These are phyloP conservation scores for Microstegium vimineum DNA, from an alignment of 176 grass and related monocot species.

Conservation along the genomic window DNA sequence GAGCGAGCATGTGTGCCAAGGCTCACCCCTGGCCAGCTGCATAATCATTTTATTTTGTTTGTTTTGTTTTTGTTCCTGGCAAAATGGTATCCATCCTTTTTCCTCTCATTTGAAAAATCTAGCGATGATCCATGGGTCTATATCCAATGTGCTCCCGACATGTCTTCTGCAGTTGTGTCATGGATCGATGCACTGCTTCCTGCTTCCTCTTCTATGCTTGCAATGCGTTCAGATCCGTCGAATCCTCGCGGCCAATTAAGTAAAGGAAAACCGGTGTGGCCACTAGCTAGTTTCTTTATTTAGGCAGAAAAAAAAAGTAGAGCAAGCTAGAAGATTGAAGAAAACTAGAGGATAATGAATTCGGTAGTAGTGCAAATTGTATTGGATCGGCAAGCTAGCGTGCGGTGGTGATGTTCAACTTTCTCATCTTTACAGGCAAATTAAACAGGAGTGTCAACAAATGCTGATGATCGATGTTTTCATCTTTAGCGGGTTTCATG, in stretches of 20 bases:
- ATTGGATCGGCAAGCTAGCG: neutral
- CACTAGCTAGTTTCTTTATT: neutral
- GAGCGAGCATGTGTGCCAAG: slow-evolving; percentile 20
- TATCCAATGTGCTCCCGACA: slow-evolving; percentile 25
- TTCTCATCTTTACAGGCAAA: slow-evolving; percentile 33
- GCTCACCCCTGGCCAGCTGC: neutral
- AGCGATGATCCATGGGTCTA: neutral
- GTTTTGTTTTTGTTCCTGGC: neutral
- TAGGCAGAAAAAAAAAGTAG: neutral
- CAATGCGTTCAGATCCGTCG: slow-evolving; percentile 10
- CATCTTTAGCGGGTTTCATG: slow-evolving; percentile 33
- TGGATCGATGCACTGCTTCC: slow-evolving; percentile 13
- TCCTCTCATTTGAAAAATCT: neutral
- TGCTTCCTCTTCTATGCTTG: neutral
- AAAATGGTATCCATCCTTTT: neutral
- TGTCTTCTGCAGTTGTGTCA: slow-evolving; percentile 29
- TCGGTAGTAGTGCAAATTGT: neutral
- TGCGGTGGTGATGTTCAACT: neutral
- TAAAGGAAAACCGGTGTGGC: neutral
- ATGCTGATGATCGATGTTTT: neutral
- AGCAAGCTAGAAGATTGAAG: neutral
- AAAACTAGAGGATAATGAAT: neutral
- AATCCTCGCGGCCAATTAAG: neutral
- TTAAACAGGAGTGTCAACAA: neutral
- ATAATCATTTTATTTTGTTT: neutral